A percentile compares a stretch with the other conserved stretches of the same genome.
Evolutionary conservation across 2,329 filamentous ascomycete genomes (phyloP).

Genomic region (Huntiella decipiens): DNA sequence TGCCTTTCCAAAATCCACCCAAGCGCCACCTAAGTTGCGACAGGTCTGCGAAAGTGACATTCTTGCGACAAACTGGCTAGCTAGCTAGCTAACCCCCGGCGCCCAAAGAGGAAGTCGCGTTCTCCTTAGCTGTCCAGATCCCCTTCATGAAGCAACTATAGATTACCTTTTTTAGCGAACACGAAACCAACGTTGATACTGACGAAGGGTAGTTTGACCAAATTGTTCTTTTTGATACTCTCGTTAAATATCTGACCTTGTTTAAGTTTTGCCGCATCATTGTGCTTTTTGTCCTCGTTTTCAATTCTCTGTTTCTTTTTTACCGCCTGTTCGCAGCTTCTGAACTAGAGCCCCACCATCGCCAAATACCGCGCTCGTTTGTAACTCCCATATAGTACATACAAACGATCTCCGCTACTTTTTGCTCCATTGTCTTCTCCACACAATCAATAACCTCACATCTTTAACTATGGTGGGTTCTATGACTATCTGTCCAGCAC

Average conservation of each 20-base stretch:
- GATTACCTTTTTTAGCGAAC: too few relatives aligned
- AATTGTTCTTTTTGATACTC: too few relatives aligned
- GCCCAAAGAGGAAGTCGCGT: slow-evolving; percentile 1
- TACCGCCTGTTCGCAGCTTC: background rate
- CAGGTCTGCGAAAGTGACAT: background rate
- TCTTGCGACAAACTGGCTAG: background rate
- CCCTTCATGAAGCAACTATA: background rate
- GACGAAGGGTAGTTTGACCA: too few relatives aligned
- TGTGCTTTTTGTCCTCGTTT: background rate
- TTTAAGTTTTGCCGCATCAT: background rate
- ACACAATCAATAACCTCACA: background rate
- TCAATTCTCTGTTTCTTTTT: background rate
- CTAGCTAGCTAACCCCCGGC: too few relatives aligned
- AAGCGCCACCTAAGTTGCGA: too few relatives aligned
- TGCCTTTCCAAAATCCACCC: too few relatives aligned
- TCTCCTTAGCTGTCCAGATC: slow-evolving; percentile 4
- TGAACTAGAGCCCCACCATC: too few relatives aligned
- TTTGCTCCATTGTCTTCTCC: background rate
- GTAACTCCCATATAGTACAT: background rate
- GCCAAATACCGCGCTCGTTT: too few relatives aligned
- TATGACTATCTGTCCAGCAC: background rate
- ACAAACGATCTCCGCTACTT: background rate
- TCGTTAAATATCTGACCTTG: background rate
- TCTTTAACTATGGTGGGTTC: slow-evolving; percentile 6
- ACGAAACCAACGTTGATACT: too few relatives aligned